Percentiles rank a stretch among this genome's conserved stretches.
Conservation (phyloP, 768 basidiomycete species). For the Tremella yokohamensis region DNA sequence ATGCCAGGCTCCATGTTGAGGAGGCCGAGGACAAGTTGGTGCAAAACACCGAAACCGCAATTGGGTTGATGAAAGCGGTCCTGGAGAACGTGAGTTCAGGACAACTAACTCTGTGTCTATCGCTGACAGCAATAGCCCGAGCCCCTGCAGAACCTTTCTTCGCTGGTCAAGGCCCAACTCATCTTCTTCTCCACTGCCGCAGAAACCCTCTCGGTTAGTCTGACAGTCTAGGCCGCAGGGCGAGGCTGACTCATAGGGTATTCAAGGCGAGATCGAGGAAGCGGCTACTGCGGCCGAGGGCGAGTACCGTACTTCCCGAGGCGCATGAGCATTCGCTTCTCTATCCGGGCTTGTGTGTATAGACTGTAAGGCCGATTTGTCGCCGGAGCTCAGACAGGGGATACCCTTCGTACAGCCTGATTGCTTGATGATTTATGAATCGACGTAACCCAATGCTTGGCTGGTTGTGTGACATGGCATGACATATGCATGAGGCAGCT, state of each 20-base stretch:
- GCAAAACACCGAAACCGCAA: conserved; percentile 95
- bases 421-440: conserved; percentile 2
- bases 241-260: conserved; percentile 48
- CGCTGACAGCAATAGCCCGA: conserved; percentile 65
- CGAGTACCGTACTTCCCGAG: conserved; percentile 69
- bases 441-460: too few species aligned
- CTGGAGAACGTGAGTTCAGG: conserved; percentile 76
- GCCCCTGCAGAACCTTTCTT: conserved; percentile 88
- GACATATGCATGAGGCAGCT: not conserved
- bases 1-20: conserved; percentile 60
- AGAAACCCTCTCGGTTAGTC: conserved; percentile 54
- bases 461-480: too few species aligned
- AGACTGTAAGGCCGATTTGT: too few species aligned
- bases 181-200: conserved; percentile 52
- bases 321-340: conserved; percentile 27
- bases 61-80: conserved; percentile 95
- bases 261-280: conserved; percentile 91
- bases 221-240: not conserved
- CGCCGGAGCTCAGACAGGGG: too few species aligned
- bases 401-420: not conserved
- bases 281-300: conserved; percentile 88
- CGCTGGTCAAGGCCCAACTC: conserved; percentile 81
- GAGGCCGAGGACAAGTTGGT: conserved; percentile 77
- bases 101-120: not conserved
- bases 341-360: not conserved